Base-by-base conservation (phyloP, 257 asterid species). In the Eucommia ulmoides region DNA sequence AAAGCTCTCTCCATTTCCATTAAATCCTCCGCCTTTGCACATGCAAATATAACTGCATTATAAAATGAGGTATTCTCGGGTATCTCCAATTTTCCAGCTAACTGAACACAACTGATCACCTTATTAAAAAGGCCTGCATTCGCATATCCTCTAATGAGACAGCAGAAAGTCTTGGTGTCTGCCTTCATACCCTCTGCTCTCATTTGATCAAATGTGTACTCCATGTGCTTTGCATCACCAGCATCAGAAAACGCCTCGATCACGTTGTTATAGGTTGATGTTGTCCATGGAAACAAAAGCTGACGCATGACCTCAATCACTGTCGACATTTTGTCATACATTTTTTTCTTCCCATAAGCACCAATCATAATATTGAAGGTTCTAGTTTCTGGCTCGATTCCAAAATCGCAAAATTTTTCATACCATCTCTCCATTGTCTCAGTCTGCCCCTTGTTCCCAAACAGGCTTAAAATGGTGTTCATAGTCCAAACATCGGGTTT, bases 341-440 rank as follows among this genome's bases (percentile, higher is more conserved):
- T 82, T 65, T 54, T 70, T 56, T 69, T 78, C 80, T 82, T 89
- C 52, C 98, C 96, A 57, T 89, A 85, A 48, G 94, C 96, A 48
- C 98, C 91, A 14, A 85, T 89, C 44, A 85, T 75, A 22, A 89
- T 85, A 68, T 85, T 85, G 33, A 82, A 85, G 10, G 88, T 82
- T 7, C 94, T 78, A 0, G 93, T 82, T 54, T 80, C 88, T 0
- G 96, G 96, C 68, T 76, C 96, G 23, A 85, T 80, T 33, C 97
- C 96, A 41, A 76, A 85, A 55, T 78, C 58, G 0, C 94, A 74
- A 22, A 85, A 80, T 21, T 85, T 89, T 35, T 89, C 96, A 22
- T 89, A 89, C 98, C 94, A 82, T 68, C 66, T 80, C 71, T 89
- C 96, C 98, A 85, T 89, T 80, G 64, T 76, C 55, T 85, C 93